These are phyloP conservation scores for Pichia sp. DNA, from an alignment of 1,139 yeast genomes.

Conservation along the genomic window DNA sequence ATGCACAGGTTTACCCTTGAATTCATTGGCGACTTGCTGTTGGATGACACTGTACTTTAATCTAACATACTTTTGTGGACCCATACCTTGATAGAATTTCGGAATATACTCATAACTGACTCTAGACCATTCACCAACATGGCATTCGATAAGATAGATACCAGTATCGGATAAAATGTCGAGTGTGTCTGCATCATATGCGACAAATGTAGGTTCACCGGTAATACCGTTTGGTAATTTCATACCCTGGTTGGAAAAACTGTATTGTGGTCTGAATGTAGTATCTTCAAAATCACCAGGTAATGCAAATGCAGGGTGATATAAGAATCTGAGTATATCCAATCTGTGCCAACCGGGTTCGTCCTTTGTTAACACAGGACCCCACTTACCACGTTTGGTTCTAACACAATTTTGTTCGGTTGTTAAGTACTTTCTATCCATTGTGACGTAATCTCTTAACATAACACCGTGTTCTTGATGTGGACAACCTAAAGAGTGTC, in stretches of 20 bases:
- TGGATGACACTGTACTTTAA: conserved; percentile 50
- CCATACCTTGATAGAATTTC: conserved; percentile 50
- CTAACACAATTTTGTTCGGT: conserved; percentile 62
- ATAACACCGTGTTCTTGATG: conserved; percentile 90
- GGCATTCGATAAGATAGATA: conserved; percentile 67
- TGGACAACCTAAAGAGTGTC: conserved; percentile 88
- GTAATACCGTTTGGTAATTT: conserved; percentile 20
- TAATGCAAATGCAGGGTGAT: conserved; percentile 75
- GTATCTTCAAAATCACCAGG: conserved; percentile 54
- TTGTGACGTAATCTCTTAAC: conserved; percentile 79
- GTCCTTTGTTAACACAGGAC: conserved; percentile 57
- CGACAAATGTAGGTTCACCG: conserved; percentile 23
- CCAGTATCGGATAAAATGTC: conserved; percentile 58
- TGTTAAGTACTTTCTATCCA: conserved; percentile 81
- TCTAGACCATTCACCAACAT: conserved; percentile 62
- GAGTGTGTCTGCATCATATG: conserved; percentile 45
- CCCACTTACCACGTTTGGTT: conserved; percentile 43
- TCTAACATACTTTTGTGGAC: conserved; percentile 52
- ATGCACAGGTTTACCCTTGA: conserved; percentile 41
- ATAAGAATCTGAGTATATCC: conserved; percentile 73
- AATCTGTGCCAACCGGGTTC: conserved; percentile 86
- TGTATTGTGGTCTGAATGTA: conserved; percentile 24
- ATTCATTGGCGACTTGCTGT: conserved; percentile 40
- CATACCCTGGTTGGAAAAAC: conserved; percentile 30
- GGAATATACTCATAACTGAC: conserved; percentile 64